Percentiles rank a stretch among this genome's conserved stretches.
Evolutionary conservation across 2,329 filamentous ascomycete genomes (phyloP).

Genomic region (Sporothrix variecibatus): DNA sequence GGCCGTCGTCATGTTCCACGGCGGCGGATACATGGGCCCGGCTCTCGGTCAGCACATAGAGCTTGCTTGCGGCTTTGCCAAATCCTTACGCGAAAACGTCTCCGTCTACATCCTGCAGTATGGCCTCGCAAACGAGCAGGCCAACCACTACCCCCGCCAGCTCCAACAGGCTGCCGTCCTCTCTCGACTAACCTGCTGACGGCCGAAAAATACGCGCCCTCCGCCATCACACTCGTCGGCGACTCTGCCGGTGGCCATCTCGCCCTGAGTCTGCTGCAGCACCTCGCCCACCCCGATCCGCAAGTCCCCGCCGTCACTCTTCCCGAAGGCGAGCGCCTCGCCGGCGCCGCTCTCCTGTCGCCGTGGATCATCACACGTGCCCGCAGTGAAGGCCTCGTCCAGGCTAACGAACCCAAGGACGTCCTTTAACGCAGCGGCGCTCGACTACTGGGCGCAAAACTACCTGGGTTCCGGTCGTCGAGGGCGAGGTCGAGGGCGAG

Average conservation of each 20-base stretch:
- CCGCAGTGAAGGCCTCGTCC: constrained; percentile 4
- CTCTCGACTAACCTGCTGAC: constrained; percentile 13
- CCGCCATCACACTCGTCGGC: constrained; percentile 16
- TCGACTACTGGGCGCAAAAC: constrained; percentile 19
- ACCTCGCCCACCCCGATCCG: constrained; percentile 23
- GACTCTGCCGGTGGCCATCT: constrained; percentile 24
- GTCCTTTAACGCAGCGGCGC: not conserved
- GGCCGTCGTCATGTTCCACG: constrained; percentile 20
- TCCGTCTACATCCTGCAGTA: constrained; percentile 23
- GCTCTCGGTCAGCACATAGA: constrained; percentile 12
- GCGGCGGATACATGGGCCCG: constrained; percentile 23
- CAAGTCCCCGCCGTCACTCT: not conserved
- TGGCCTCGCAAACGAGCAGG: constrained; percentile 14
- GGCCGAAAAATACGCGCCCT: not conserved
- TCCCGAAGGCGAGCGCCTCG: not conserved
- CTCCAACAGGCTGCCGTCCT: constrained; percentile 19
- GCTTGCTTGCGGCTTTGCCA: constrained; percentile 12
- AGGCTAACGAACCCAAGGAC: constrained; percentile 7
- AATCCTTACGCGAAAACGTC: not conserved
- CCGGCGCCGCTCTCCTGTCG: constrained; percentile 20
- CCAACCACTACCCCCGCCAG: constrained; percentile 24
- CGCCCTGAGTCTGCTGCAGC: constrained; percentile 18
- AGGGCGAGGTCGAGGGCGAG: not conserved
- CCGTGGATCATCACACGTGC: constrained; percentile 14
- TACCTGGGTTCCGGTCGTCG: not conserved